A percentile compares a stretch with the other conserved stretches of the same genome.
Evolutionary conservation across 768 basidiomycete species (phyloP).

Genomic region (Pleurotus sapidus): DNA sequence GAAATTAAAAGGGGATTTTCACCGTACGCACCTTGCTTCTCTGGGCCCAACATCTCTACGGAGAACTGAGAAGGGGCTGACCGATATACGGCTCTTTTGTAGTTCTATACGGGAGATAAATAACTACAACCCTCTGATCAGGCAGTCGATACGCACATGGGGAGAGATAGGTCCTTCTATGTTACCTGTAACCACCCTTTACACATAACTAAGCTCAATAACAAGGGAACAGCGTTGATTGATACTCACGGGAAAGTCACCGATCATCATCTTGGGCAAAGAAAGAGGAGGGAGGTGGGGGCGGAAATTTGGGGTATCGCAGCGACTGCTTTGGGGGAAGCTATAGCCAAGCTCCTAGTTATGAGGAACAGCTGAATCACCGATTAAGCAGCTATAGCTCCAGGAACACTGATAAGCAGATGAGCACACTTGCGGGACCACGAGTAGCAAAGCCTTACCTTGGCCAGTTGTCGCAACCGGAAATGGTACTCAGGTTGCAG

Average conservation of each 20-base stretch:
- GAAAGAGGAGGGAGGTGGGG: not conserved
- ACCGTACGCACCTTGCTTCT: conserved; percentile 45
- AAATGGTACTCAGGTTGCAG: conserved; percentile 3
- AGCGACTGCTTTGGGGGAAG: not conserved
- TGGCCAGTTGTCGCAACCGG: conserved; percentile 5
- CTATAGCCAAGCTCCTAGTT: not conserved
- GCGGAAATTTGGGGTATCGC: not conserved
- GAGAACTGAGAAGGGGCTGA: conserved; percentile 59
- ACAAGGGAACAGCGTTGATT: no score
- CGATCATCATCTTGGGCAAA: conserved; percentile 7
- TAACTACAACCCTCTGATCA: not conserved
- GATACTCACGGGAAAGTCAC: conserved; percentile 7
- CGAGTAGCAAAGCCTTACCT: not conserved
- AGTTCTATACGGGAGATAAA: conserved; percentile 35
- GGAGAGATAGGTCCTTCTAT: conserved; percentile 20
- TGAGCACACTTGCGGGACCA: conserved; percentile 1
- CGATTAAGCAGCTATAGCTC: not conserved
- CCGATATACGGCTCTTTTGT: conserved; percentile 59
- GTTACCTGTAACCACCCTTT: conserved; percentile 18
- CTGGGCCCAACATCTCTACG: conserved; percentile 55
- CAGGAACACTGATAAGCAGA: conserved; percentile 7
- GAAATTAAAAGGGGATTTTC: not conserved
- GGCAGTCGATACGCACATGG: conserved; percentile 17
- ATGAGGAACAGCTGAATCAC: not conserved
- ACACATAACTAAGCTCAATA: not conserved